phyloP scores from a whole-genome alignment of 768 basidiomycete species.

The Tricholoma matsutake region DNA sequence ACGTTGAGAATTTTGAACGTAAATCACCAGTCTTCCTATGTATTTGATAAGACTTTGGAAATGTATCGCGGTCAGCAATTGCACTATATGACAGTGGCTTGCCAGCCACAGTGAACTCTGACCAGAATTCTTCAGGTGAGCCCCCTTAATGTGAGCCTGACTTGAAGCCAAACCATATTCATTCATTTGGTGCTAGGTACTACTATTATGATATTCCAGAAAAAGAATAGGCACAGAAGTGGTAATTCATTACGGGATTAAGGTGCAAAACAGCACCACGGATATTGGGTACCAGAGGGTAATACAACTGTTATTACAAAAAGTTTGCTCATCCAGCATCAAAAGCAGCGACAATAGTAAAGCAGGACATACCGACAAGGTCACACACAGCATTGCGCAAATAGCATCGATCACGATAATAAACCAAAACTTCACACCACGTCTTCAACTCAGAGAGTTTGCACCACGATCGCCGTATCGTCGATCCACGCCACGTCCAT shows the following conservation, averaged over 20 bases:
- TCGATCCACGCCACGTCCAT: constrained; percentile 67
- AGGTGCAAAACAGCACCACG: constrained; percentile 1
- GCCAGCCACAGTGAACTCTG: too few relatives aligned
- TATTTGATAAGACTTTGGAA: too few relatives aligned
- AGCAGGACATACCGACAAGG: constrained; percentile 1
- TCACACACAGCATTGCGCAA: background rate
- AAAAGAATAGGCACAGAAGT: too few relatives aligned
- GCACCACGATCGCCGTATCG: constrained; percentile 65
- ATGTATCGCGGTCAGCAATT: too few relatives aligned
- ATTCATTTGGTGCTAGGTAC: too few relatives aligned
- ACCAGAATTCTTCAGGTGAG: too few relatives aligned
- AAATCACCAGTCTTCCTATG: too few relatives aligned
- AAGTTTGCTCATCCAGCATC: background rate
- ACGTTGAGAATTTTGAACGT: too few relatives aligned
- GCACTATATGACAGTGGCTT: too few relatives aligned
- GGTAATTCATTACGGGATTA: background rate
- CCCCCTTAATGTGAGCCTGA: too few relatives aligned
- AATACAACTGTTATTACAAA: constrained; percentile 10
- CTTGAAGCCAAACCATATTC: too few relatives aligned
- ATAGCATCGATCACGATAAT: background rate
- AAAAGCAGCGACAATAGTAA: background rate
- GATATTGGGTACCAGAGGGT: background rate
- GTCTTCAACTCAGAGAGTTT: constrained; percentile 41
- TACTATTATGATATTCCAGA: too few relatives aligned
- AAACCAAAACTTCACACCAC: background rate